Base-by-base conservation (phyloP, 2,329 filamentous ascomycete genomes). In the Davidsoniella eucalypti region DNA sequence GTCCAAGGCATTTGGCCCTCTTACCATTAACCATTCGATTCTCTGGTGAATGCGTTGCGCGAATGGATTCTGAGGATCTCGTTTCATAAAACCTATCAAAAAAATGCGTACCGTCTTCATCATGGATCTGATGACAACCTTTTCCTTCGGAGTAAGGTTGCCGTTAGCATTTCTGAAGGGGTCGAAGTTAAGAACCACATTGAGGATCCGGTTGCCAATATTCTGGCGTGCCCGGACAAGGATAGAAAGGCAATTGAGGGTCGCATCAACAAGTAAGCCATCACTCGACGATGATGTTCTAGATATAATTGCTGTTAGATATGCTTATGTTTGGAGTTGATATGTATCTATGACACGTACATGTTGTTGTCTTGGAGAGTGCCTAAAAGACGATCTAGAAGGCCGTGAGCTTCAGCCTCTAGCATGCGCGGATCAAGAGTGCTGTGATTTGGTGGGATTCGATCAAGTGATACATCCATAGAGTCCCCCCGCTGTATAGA, bases 81-180 rank as follows among this genome's bases (percentile, higher is more conserved):
- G 76, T 67, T 90, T 90, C 57, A 83, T 71, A 49, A 94, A 69
- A 64, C 95, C 88, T 49, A 88, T 75, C 38, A 96, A 71, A 44
- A 98, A 68, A 57, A 87, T 79, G 58, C 87, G 78, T 2, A 84
- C 84, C 21, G 92, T 98, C 61, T 94, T 87, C 64, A 95, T 90
- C 79, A 98, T 92, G 4, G 90, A 96, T 64, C 82, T 87, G 54
- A 94, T 75, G 58, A 90, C 78, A 53, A 98, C 82, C 58, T 83
- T 87, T 46, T 77, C 75, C 60, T 80, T 86, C 2, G 86, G 75
- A 0, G 84, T 90, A 69, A 93, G 76, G 3, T 83, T 80, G 2
- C 78, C 77, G 58, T 78, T 82, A 33, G 23, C n/a, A 56, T 86
- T 75, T 64, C 84, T 87, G 42, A 95, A 68, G 0, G 92, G 92